These are phyloP conservation scores for Mrakia gelida DNA, from an alignment of 768 basidiomycete species.

Conservation along the genomic window DNA sequence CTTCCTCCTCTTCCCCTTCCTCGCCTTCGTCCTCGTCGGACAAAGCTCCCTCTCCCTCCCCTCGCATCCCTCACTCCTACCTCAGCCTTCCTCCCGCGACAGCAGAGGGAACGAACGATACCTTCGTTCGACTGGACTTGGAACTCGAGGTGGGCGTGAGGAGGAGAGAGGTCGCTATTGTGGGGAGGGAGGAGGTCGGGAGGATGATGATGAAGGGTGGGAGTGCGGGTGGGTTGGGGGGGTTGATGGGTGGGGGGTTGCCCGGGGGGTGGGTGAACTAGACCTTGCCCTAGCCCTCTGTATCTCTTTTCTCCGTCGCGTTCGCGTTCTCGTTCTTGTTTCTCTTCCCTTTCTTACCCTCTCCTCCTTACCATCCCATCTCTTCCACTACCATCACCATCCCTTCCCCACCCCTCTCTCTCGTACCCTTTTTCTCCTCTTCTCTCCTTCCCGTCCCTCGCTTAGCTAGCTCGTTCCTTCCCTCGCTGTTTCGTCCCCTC, in stretches of 20 bases:
- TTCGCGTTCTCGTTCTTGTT: not conserved
- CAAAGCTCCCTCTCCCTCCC: too few species aligned
- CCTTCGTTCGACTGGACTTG: constrained; percentile 27
- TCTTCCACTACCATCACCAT: not conserved
- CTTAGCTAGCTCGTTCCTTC: not conserved
- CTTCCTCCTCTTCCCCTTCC: not conserved
- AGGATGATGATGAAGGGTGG: constrained; percentile 16
- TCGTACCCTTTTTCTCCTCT: too few species aligned
- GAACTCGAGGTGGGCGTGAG: constrained; percentile 22
- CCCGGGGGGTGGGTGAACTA: not conserved
- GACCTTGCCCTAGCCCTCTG: too few species aligned
- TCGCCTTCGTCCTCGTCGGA: not conserved
- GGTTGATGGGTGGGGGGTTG: not conserved
- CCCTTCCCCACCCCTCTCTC: too few species aligned
- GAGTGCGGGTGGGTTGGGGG: not conserved
- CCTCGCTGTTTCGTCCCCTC: not conserved
- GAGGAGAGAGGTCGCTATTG: constrained; percentile 8
- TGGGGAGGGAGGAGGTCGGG: constrained; percentile 15
- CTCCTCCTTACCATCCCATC: too few species aligned
- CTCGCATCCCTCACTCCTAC: not conserved
- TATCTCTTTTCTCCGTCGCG: not conserved
- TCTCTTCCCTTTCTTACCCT: not conserved
- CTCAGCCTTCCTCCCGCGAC: not conserved
- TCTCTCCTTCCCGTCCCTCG: too few species aligned
- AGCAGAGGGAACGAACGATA: not conserved